Base-by-base conservation (phyloP, 2,329 filamentous ascomycete species). In the Colletotrichum sp. region DNA sequence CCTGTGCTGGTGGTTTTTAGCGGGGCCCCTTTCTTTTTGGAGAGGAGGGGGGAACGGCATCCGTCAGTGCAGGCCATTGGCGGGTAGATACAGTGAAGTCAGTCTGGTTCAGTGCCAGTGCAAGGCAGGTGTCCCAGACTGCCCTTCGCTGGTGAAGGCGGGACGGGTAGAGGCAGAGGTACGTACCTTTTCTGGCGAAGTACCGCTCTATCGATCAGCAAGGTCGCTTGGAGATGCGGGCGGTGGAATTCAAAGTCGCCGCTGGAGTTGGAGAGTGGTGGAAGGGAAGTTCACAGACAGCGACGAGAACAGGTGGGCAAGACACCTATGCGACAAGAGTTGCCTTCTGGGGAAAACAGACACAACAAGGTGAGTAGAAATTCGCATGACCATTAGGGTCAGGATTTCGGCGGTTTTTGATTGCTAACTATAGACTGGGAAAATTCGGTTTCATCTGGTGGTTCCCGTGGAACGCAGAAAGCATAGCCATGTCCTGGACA, bases 11-110 rank as follows among this genome's bases (percentile, higher is more conserved):
- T 74, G 69, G 69, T 68, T 69, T 74, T 74, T 69, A 73, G 74
- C 74, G 74, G 74, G 74, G 63, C 69, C 70, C 73, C 28, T 74
- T 76, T 69, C 59, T 73, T 73, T 57, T 76, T 28, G 26, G 72
- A 64, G 74, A 63, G 59, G 59, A 34, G 59, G 69, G 64, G 70
- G 30, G 28, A 16, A 4, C 44, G 44, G 44, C 44, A 52, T 52
- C 44, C 44, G 44, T 52, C n/a, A 52, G 18, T 49, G 39, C 9
- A 49, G 5, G 39, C 39, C 39, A n/a, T 49, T 12, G 39, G 39
- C 39, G 32, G 64, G 36, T 32, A 16, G 52, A 34, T 30, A 66
- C 55, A 75, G 72, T 75, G 72, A 75, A 75, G 72, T 71, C 60
- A 75, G 62, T 52, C 60, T 39, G 66, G 49, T 36, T 39, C 72